Percentiles rank a stretch among this genome's conserved stretches.
These are phyloP conservation scores for Fusarium sublunatum DNA, from an alignment of 2,329 filamentous ascomycete species.

Conservation along the genomic window DNA sequence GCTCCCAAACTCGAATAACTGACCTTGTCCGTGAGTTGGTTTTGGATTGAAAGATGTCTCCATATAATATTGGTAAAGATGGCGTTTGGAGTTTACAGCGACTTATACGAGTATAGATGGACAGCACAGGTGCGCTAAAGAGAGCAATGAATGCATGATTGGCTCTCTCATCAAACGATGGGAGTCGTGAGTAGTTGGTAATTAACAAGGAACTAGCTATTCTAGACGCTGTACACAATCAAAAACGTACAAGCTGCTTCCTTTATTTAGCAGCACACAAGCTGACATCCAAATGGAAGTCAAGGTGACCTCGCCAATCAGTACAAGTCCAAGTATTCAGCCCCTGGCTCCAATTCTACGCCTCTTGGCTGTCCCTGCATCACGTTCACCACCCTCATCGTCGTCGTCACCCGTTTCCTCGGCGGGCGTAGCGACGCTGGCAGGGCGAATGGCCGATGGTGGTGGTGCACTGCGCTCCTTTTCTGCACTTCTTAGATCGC, in stretches of 20 bases:
- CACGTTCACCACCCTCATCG: conserved; percentile 60
- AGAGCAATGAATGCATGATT: conserved; percentile 8
- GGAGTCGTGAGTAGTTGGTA: conserved; percentile 27
- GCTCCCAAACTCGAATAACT: conserved; percentile 42
- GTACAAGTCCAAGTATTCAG: conserved; percentile 35
- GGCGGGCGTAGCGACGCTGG: conserved; percentile 55
- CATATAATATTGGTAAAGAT: not conserved
- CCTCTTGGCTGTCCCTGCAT: conserved; percentile 52
- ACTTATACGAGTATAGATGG: not conserved
- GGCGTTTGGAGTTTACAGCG: conserved; percentile 24
- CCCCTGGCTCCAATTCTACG: conserved; percentile 52
- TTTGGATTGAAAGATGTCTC: not conserved
- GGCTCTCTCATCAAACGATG: conserved; percentile 11
- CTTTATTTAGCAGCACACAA: conserved; percentile 23
- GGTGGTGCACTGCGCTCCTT: conserved; percentile 58
- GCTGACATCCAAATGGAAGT: conserved; percentile 25
- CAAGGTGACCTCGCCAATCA: conserved; percentile 10
- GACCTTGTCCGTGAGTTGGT: not conserved
- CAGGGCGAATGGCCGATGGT: conserved; percentile 49
- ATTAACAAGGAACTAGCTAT: conserved; percentile 42
- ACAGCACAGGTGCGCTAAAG: not conserved
- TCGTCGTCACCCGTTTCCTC: conserved; percentile 63
- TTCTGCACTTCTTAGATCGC: conserved; percentile 80
- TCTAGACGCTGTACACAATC: conserved; percentile 44
- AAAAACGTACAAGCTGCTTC: conserved; percentile 38